Evolutionary conservation across 257 asterid genomes (phyloP).

Genomic region (Penstemon newberryi): DNA sequence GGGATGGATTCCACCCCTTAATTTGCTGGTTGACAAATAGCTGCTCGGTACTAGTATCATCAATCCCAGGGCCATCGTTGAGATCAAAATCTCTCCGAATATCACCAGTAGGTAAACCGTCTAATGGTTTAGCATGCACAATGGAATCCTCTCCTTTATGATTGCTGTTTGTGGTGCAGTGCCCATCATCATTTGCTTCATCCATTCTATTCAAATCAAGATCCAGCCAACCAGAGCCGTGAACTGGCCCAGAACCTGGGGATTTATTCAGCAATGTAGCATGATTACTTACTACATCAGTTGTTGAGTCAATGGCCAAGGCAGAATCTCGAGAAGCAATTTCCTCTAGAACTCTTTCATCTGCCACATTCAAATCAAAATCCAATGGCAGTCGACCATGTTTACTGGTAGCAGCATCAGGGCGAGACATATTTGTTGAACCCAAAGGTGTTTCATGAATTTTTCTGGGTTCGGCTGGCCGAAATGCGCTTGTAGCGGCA

Average conservation of each 20-base stretch:
- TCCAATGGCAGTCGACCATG: conserved; percentile 43
- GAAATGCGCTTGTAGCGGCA: conserved; percentile 94
- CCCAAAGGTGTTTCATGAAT: conserved; percentile 37
- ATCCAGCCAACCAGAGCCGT: conserved; percentile 41
- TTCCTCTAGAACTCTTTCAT: conserved; percentile 52
- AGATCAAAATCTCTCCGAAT: conserved; percentile 52
- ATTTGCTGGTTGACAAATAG: conserved; percentile 21
- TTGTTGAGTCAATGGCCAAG: conserved; percentile 22
- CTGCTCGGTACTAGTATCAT: conserved; percentile 30
- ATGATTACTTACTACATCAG: conserved; percentile 14
- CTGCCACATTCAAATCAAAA: conserved; percentile 57
- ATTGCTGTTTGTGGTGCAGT: conserved; percentile 39
- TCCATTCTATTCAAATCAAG: conserved; percentile 59
- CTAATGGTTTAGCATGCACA: conserved; percentile 23
- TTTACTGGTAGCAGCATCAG: conserved; percentile 51
- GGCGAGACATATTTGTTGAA: conserved; percentile 26
- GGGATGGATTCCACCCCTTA: conserved; percentile 24
- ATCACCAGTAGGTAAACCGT: conserved; percentile 32
- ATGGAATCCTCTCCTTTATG: conserved; percentile 24
- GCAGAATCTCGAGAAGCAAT: conserved; percentile 39
- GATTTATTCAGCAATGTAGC: conserved; percentile 19
- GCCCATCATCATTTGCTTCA: conserved; percentile 41
- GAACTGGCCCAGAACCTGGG: conserved; percentile 24
- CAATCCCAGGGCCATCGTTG: conserved; percentile 47
- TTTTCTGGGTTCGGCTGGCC: conserved; percentile 98